Conservation (phyloP, 2,329 filamentous ascomycete genomes). For the Septoria linicola region DNA sequence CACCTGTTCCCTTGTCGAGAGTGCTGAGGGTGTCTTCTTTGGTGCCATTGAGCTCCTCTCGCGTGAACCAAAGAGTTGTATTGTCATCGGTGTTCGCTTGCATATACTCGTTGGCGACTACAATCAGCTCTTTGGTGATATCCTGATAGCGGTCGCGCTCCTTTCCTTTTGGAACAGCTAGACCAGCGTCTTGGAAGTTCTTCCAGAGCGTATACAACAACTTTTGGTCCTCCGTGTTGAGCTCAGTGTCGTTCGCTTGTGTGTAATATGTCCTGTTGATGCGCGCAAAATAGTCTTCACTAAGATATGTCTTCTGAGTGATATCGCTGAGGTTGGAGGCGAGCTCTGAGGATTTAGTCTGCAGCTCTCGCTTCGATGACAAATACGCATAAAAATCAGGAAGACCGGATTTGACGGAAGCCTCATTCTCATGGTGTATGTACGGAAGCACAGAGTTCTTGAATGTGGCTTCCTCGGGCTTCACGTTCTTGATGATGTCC, state of each 20-base stretch:
- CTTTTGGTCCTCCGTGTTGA: slow-evolving; percentile 66
- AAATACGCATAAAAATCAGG: slow-evolving; percentile 49
- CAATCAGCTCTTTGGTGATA: slow-evolving; percentile 72
- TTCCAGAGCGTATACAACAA: slow-evolving; percentile 72
- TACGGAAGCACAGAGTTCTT: slow-evolving; percentile 62
- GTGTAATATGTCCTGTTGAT: slow-evolving; percentile 51
- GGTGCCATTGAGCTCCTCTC: slow-evolving; percentile 70
- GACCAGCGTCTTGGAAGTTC: slow-evolving; percentile 69
- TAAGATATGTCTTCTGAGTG: slow-evolving; percentile 70
- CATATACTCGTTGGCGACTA: slow-evolving; percentile 68
- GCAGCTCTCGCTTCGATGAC: slow-evolving; percentile 44
- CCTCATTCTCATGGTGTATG: slow-evolving; percentile 56
- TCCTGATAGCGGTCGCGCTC: slow-evolving; percentile 76
- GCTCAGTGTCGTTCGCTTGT: slow-evolving; percentile 45
- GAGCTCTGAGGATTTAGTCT: slow-evolving; percentile 46
- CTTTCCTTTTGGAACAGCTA: slow-evolving; percentile 64
- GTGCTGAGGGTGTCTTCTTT: slow-evolving; percentile 63
- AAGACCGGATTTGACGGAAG: slow-evolving; percentile 50
- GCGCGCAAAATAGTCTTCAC: slow-evolving; percentile 69
- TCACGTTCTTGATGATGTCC: slow-evolving; percentile 60
- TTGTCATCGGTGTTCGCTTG: slow-evolving; percentile 78
- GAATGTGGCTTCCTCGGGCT: slow-evolving; percentile 55
- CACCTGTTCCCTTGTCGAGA: slow-evolving; percentile 68
- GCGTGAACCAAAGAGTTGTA: slow-evolving; percentile 72
- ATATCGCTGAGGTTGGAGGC: slow-evolving; percentile 58